Percentiles rank a stretch among this genome's conserved stretches.
Conservation (phyloP, 164 flowering plant genomes). For the Brasenia schreberi region DNA sequence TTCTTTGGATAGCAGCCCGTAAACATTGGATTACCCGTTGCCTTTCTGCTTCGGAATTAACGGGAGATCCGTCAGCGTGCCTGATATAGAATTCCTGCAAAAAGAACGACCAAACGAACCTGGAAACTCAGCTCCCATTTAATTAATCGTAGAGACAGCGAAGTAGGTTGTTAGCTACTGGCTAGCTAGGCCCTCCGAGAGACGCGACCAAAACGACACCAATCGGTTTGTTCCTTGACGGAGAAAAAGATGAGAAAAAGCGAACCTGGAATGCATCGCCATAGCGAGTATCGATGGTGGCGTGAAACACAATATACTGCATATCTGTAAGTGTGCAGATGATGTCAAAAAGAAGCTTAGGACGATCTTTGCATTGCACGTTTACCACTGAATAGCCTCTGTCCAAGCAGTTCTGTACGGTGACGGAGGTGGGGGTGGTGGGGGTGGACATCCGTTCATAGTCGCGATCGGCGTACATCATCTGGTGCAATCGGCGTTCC, state of each 20-base stretch:
- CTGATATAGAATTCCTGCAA: slow-evolving; percentile 77
- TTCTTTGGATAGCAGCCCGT: slow-evolving; percentile 83
- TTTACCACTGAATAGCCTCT: slow-evolving; percentile 19
- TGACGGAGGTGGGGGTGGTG: slow-evolving; percentile 1
- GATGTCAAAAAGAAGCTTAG: slow-evolving; percentile 16
- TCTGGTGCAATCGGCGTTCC: slow-evolving; percentile 83
- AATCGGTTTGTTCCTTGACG: not conserved
- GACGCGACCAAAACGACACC: not conserved
- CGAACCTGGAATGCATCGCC: slow-evolving; percentile 15
- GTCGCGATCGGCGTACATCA: slow-evolving; percentile 90
- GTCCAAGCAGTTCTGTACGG: slow-evolving; percentile 20
- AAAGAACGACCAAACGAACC: not conserved
- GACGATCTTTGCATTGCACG: slow-evolving; percentile 20
- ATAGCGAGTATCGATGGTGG: slow-evolving; percentile 12
- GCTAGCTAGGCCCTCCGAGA: not conserved
- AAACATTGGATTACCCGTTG: slow-evolving; percentile 38
- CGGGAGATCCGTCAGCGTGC: slow-evolving; percentile 81
- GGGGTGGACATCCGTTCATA: slow-evolving; percentile 24
- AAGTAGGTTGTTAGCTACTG: not conserved
- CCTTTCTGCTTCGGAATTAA: slow-evolving; percentile 65
- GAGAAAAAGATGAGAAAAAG: slow-evolving; percentile 1
- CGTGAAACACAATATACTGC: slow-evolving; percentile 27
- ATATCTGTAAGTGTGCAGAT: slow-evolving; percentile 26
- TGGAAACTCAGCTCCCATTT: not conserved
- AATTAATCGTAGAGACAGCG: not conserved